A percentile compares a stretch with the other conserved stretches of the same genome.
Evolutionary conservation across 768 basidiomycete genomes (phyloP).

Genomic region (Tephrocybe rancida): DNA sequence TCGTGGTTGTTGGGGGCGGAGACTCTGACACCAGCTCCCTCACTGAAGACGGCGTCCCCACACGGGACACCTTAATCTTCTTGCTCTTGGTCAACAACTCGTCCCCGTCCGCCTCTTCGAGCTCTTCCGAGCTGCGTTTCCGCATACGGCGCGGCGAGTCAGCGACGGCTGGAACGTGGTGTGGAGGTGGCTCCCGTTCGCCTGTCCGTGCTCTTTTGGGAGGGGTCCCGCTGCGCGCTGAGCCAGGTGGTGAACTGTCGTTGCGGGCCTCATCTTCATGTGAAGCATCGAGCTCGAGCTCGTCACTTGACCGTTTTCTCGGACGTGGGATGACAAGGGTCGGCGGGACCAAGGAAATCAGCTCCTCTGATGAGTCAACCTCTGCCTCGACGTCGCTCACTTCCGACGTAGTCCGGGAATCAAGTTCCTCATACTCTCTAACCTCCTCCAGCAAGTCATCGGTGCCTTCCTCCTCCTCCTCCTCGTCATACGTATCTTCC

Average conservation of each 20-base stretch:
- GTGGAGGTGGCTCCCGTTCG: conserved; percentile 9
- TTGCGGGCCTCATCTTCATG: conserved; percentile 14
- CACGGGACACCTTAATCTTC: conserved; percentile 9
- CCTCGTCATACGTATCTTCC: conserved; percentile 18
- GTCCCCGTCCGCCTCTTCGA: conserved; percentile 32
- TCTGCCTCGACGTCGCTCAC: conserved; percentile 1
- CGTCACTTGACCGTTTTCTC: conserved; percentile 30
- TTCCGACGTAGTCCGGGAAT: conserved; percentile 12
- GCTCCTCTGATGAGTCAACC: neutral
- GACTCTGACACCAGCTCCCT: neutral
- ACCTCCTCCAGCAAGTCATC: conserved; percentile 25
- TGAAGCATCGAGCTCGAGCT: conserved; percentile 30
- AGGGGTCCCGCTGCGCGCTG: conserved; percentile 26
- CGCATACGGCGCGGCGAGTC: conserved; percentile 28
- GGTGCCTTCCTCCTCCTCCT: conserved; percentile 27
- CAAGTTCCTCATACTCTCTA: conserved; percentile 28
- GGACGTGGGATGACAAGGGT: conserved; percentile 3
- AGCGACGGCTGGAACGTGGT: neutral
- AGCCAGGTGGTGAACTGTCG: neutral
- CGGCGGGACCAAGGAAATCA: neutral
- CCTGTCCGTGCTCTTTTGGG: conserved; percentile 29
- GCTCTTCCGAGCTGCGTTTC: conserved; percentile 55
- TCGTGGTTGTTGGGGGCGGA: neutral
- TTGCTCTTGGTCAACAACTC: conserved; percentile 5
- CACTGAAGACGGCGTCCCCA: neutral